These are phyloP conservation scores for Aspergillus panamensis DNA, from an alignment of 495 filamentous ascomycete species.

Conservation along the genomic window DNA sequence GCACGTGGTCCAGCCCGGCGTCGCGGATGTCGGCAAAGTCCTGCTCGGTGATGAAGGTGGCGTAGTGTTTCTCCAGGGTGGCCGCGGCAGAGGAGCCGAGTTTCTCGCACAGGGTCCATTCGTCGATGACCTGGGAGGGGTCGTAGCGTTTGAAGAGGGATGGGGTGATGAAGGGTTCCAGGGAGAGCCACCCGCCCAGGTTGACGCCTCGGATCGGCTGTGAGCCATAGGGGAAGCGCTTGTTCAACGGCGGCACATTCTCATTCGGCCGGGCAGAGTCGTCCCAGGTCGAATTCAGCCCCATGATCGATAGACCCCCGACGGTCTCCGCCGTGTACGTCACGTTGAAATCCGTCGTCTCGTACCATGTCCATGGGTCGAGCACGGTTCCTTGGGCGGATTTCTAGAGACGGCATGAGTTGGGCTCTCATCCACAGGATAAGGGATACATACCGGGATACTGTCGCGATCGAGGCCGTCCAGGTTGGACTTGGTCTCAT, in stretches of 20 bases:
- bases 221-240: conserved; percentile 67
- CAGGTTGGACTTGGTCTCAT: conserved; percentile 49
- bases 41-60: conserved; percentile 75
- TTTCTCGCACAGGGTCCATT: conserved; percentile 71
- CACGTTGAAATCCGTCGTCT: conserved; percentile 88
- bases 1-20: conserved; percentile 93
- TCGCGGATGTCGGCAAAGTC: conserved; percentile 80
- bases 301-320: conserved; percentile 85
- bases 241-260: conserved; percentile 72
- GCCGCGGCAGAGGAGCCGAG: conserved; percentile 59
- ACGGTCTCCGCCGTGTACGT: conserved; percentile 86
- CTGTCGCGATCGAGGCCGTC: conserved; percentile 53
- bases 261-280: conserved; percentile 75
- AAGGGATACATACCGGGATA: conserved; percentile 52
- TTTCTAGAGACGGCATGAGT: conserved; percentile 21
- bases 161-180: conserved; percentile 95
- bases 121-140: conserved; percentile 68
- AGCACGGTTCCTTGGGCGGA: conserved; percentile 69
- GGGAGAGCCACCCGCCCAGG: conserved; percentile 87
- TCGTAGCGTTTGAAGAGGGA: conserved; percentile 76
- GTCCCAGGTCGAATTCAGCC: conserved; percentile 81
- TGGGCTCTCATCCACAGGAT: background rate
- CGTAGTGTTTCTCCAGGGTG: conserved; percentile 85
- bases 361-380: conserved; percentile 91
- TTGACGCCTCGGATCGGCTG: conserved; percentile 87